Percentiles rank a stretch among this genome's conserved stretches.
Conservation (phyloP, 2,329 filamentous ascomycete species). For the Tolypocladium ophioglossoides region DNA sequence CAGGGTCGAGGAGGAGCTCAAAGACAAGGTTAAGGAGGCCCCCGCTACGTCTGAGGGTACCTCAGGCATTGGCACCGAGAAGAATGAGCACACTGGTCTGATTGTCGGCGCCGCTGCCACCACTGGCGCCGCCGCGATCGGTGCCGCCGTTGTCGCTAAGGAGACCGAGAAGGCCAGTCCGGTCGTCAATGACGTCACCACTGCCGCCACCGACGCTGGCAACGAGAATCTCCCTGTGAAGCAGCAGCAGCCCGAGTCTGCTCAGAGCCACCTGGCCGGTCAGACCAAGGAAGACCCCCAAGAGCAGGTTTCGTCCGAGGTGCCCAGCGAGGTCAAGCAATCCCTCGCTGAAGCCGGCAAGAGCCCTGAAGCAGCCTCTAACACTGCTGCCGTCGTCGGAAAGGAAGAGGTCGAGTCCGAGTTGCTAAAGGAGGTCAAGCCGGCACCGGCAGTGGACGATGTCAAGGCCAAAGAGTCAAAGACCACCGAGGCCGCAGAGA, state of each 20-base stretch:
- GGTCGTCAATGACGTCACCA: slow-evolving; percentile 20
- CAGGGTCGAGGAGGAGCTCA: slow-evolving; percentile 59
- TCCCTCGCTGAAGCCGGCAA: slow-evolving; percentile 47
- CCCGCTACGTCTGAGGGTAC: slow-evolving; percentile 47
- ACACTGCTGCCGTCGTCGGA: slow-evolving; percentile 57
- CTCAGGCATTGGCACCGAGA: slow-evolving; percentile 39
- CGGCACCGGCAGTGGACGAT: slow-evolving; percentile 22
- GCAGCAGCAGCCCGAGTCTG: slow-evolving; percentile 36
- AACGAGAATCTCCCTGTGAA: slow-evolving; percentile 42
- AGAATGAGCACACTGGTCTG: slow-evolving; percentile 30
- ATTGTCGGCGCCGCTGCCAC: slow-evolving; percentile 27
- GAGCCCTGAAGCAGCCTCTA: slow-evolving; percentile 61
- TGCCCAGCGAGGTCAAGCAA: slow-evolving; percentile 46
- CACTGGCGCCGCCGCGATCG: slow-evolving; percentile 23
- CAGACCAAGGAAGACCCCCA: slow-evolving; percentile 30
- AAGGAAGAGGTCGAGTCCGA: slow-evolving; percentile 68
- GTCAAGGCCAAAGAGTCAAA: slow-evolving; percentile 11
- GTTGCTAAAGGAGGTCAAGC: slow-evolving; percentile 54
- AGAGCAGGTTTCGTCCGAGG: slow-evolving; percentile 36
- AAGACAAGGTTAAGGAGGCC: slow-evolving; percentile 53
- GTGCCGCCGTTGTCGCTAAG: slow-evolving; percentile 23
- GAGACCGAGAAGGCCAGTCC: slow-evolving; percentile 22
- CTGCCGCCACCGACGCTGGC: slow-evolving; percentile 26
- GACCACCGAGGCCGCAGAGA: slow-evolving; percentile 9
- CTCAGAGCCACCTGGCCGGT: slow-evolving; percentile 35